A percentile compares a stretch with the other conserved stretches of the same genome.
These are phyloP conservation scores for Plasmodium cynomolgi DNA, from an alignment of 169 alveolate genomes.

Conservation along the genomic window DNA sequence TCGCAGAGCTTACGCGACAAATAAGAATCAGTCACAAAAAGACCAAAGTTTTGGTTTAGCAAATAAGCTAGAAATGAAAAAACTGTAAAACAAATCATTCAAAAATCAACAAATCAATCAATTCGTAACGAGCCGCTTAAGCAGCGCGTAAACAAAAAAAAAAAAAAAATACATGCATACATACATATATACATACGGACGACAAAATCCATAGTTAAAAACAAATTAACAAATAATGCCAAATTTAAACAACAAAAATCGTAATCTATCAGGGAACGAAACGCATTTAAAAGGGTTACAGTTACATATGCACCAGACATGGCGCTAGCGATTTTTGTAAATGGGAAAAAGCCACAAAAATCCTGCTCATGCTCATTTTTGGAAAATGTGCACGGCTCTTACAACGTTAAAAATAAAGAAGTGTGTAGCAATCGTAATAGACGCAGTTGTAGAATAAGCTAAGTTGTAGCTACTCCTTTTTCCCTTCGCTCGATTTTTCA, in stretches of 20 bases:
- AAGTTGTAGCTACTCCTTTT: not conserved
- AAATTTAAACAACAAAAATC: not conserved
- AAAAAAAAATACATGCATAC: not conserved
- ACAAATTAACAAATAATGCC: not conserved
- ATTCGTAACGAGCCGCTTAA: not conserved
- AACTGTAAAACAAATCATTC: slow-evolving; percentile 1
- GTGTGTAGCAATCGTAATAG: not conserved
- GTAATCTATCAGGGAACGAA: not conserved
- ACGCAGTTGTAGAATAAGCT: not conserved
- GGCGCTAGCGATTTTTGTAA: not conserved
- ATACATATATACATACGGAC: not conserved
- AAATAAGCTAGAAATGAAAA: slow-evolving; percentile 17
- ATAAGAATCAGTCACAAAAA: not conserved
- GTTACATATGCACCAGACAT: not conserved
- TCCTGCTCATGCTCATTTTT: not conserved
- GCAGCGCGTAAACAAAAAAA: not conserved
- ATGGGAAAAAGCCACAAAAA: not conserved
- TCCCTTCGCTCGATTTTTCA: slow-evolving; percentile 39
- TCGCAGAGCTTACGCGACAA: slow-evolving; percentile 7
- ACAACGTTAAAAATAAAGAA: slow-evolving; percentile 4
- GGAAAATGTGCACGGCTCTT: not conserved
- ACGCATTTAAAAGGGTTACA: not conserved
- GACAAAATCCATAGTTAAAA: not conserved
- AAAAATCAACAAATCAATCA: not conserved
- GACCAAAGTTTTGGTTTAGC: not conserved